These are phyloP conservation scores for Halenospora varia DNA, from an alignment of 495 filamentous ascomycete species.

Conservation along the genomic window DNA sequence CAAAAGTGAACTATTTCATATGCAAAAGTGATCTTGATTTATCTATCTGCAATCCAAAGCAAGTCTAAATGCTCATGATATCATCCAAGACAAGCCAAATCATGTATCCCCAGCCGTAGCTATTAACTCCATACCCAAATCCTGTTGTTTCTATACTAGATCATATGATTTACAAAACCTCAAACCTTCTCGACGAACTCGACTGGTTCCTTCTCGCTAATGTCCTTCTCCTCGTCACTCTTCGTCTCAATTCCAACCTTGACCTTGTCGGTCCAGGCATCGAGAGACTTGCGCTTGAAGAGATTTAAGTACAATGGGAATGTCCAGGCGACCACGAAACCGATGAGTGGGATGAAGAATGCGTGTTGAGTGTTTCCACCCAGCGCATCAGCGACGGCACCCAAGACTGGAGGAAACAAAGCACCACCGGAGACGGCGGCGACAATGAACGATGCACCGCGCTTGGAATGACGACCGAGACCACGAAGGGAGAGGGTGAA, in stretches of 20 bases:
- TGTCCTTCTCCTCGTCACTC: conserved; percentile 11
- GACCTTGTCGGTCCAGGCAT: conserved; percentile 22
- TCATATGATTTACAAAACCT: not conserved
- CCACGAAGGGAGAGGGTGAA: conserved; percentile 65
- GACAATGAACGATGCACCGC: conserved; percentile 57
- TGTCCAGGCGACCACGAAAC: conserved; percentile 27
- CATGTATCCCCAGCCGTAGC: too few relatives aligned
- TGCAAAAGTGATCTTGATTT: too few relatives aligned
- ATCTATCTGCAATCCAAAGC: too few relatives aligned
- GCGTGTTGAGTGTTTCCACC: conserved; percentile 35
- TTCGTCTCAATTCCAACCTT: conserved; percentile 17
- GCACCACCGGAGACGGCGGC: conserved; percentile 61
- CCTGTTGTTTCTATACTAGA: too few relatives aligned
- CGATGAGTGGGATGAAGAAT: conserved; percentile 30
- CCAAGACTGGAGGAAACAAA: conserved; percentile 59
- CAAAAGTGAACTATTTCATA: too few relatives aligned
- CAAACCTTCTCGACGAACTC: conserved; percentile 8
- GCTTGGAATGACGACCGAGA: conserved; percentile 66
- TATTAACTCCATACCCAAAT: too few relatives aligned
- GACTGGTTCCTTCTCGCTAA: conserved; percentile 1
- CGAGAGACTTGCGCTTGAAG: conserved; percentile 16
- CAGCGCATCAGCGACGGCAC: conserved; percentile 43
- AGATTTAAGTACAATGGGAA: conserved; percentile 33
- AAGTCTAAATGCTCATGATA: too few relatives aligned
- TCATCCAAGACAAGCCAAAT: too few relatives aligned